Conservation (phyloP, 768 basidiomycete genomes). For the Cyclocybe aegerita region DNA sequence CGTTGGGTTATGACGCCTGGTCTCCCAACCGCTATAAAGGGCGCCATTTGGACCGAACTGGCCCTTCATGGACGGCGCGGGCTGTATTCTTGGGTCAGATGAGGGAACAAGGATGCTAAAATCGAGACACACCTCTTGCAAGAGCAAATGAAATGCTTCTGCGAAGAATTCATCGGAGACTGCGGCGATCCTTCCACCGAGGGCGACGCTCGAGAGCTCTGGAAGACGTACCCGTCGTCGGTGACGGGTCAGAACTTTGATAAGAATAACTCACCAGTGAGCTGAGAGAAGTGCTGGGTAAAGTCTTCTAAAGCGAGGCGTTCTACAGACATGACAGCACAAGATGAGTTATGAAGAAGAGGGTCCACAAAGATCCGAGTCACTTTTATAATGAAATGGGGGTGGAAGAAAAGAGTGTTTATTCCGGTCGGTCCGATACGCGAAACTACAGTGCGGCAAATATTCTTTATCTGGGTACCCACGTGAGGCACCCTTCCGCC, state of each 20-base stretch:
- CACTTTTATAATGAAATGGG: neutral
- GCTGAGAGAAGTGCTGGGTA: conserved; percentile 34
- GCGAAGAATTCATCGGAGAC: conserved; percentile 98
- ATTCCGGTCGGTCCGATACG: neutral
- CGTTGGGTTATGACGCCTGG: conserved; percentile 80
- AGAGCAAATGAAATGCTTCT: conserved; percentile 76
- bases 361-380: neutral
- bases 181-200: conserved; percentile 73
- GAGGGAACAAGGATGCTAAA: neutral
- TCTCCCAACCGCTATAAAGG: conserved; percentile 93
- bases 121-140: conserved; percentile 64
- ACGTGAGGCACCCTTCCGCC: too few relatives aligned
- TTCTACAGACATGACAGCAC: conserved; percentile 37
- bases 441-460: too few relatives aligned
- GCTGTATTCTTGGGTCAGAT: conserved; percentile 42
- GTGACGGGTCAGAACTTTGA: neutral
- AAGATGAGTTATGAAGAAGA: neutral
- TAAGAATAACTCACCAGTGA: neutral
- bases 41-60: conserved; percentile 97
- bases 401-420: too few relatives aligned
- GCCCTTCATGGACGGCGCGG: conserved; percentile 88
- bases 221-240: neutral
- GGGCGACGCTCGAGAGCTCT: conserved; percentile 88
- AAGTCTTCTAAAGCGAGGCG: conserved; percentile 46
- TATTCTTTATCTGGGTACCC: neutral